A percentile compares a stretch with the other conserved stretches of the same genome.
These are phyloP conservation scores for Metarhizium anisopliae DNA, from an alignment of 2,329 filamentous ascomycete species.

Conservation along the genomic window DNA sequence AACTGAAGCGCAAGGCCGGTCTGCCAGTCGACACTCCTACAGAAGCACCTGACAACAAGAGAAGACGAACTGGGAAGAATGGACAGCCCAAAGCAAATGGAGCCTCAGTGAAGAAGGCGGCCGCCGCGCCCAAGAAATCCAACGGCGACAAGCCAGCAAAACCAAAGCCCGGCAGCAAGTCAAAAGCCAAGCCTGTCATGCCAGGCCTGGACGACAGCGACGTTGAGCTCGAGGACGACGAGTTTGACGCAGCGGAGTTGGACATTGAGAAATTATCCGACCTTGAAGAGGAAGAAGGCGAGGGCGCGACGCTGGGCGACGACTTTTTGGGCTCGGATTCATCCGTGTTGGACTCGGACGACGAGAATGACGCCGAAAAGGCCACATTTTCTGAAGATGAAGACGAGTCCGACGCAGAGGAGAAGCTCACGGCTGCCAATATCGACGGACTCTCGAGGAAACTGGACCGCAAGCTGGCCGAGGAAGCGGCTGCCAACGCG, in stretches of 20 bases:
- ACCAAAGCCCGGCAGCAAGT: slow-evolving; percentile 23
- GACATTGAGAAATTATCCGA: slow-evolving; percentile 30
- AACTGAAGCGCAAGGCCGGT: slow-evolving; percentile 75
- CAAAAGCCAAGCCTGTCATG: slow-evolving; percentile 22
- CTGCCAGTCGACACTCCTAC: slow-evolving; percentile 49
- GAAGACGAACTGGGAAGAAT: slow-evolving; percentile 12
- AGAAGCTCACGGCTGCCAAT: slow-evolving; percentile 88
- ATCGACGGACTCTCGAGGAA: slow-evolving; percentile 86
- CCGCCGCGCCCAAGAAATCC: slow-evolving; percentile 14
- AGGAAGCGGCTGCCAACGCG: slow-evolving; percentile 74
- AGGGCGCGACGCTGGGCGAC: slow-evolving; percentile 34
- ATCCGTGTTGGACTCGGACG: slow-evolving; percentile 64
- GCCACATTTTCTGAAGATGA: slow-evolving; percentile 94
- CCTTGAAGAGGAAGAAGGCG: slow-evolving; percentile 24
- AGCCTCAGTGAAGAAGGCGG: slow-evolving; percentile 11
- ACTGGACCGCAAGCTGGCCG: slow-evolving; percentile 66
- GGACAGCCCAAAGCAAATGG: slow-evolving; percentile 15
- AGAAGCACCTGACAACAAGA: slow-evolving; percentile 30
- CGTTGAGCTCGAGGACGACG: slow-evolving; percentile 29
- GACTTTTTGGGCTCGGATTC: slow-evolving; percentile 50
- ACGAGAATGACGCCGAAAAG: slow-evolving; percentile 38
- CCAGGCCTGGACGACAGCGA: slow-evolving; percentile 36
- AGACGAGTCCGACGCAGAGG: slow-evolving; percentile 78
- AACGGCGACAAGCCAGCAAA: slow-evolving; percentile 25
- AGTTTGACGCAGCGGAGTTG: slow-evolving; percentile 37